Evolutionary conservation across 768 basidiomycete species (phyloP).

Genomic region (Tylopilus vinaceipallidus): DNA sequence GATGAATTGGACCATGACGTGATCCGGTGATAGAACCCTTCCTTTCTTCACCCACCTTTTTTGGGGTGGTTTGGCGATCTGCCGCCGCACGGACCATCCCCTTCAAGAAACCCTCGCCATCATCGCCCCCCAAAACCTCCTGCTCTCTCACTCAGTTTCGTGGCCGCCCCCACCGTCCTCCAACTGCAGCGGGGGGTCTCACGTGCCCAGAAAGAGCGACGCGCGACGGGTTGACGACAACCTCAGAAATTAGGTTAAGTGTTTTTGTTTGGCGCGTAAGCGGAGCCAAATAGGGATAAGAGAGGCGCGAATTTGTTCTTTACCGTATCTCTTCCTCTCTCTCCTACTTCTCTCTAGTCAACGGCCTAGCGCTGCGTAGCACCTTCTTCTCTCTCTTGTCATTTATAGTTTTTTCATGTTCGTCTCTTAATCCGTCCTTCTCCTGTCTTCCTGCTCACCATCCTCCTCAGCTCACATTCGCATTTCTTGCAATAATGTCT

Average conservation of each 20-base stretch:
- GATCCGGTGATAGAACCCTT: conserved; percentile 27
- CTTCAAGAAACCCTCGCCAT: background rate
- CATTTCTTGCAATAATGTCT: conserved; percentile 77
- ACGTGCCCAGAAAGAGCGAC: conserved; percentile 4
- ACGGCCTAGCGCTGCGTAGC: conserved; percentile 54
- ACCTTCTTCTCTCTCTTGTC: conserved; percentile 61
- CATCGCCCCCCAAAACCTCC: background rate
- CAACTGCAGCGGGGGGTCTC: conserved; percentile 6
- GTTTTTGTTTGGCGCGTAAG: conserved; percentile 40
- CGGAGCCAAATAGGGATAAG: conserved; percentile 43
- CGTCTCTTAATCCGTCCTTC: conserved; percentile 22
- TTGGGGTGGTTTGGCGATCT: conserved; percentile 20
- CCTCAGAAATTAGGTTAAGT: conserved; percentile 32
- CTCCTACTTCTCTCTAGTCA: conserved; percentile 57
- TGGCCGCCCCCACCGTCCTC: background rate
- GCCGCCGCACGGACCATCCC: conserved; percentile 32
- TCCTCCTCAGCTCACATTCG: conserved; percentile 49
- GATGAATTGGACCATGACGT: conserved; percentile 32
- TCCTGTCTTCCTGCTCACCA: conserved; percentile 1
- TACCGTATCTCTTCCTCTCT: conserved; percentile 46
- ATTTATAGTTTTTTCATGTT: conserved; percentile 51
- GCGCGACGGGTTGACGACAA: conserved; percentile 11
- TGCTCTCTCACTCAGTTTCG: background rate
- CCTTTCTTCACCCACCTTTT: conserved; percentile 8
- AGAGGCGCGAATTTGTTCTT: conserved; percentile 35